phyloP scores from a whole-genome alignment of 1,284 basidiomycete genomes.

The Ceratobasidium sp. region DNA sequence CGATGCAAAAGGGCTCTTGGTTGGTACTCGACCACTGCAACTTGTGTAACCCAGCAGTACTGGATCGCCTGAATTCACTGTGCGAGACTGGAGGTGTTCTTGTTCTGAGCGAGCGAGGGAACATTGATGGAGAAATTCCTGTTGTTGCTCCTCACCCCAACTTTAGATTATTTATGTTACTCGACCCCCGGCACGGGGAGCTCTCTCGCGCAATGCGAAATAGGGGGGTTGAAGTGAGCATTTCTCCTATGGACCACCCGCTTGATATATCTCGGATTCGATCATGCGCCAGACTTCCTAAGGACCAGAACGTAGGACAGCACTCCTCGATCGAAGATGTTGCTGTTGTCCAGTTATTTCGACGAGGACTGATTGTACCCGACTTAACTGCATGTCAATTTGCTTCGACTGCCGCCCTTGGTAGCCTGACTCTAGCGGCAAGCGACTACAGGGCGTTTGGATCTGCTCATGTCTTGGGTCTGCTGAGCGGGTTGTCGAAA shows the following conservation, averaged over 20 bases:
- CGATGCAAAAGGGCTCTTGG: constrained; percentile 91
- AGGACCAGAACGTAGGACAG: not conserved
- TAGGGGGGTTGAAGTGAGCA: constrained; percentile 88
- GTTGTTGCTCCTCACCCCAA: constrained; percentile 83
- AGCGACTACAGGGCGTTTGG: constrained; percentile 21
- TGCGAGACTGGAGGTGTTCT: constrained; percentile 89
- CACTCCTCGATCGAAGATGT: constrained; percentile 1
- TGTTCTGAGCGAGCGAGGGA: constrained; percentile 89
- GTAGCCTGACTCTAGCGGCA: constrained; percentile 3
- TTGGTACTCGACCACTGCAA: constrained; percentile 94
- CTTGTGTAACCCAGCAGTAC: constrained; percentile 92
- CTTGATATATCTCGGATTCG: constrained; percentile 25
- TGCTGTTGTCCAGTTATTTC: constrained; percentile 34
- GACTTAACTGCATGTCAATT: not conserved
- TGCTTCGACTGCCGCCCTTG: not conserved
- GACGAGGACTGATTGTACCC: constrained; percentile 31
- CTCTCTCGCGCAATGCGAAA: constrained; percentile 99
- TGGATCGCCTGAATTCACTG: constrained; percentile 96
- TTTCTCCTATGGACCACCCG: constrained; percentile 51
- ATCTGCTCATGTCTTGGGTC: not conserved
- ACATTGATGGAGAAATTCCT: constrained; percentile 79
- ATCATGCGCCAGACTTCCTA: constrained; percentile 5
- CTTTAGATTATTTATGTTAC: constrained; percentile 95
- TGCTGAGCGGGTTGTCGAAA: not conserved
- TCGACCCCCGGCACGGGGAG: constrained; percentile 92